A percentile compares a stretch with the other conserved stretches of the same genome.
These are phyloP conservation scores for Corchorus olitorius DNA, from an alignment of 345 rosid genomes.

Conservation along the genomic window DNA sequence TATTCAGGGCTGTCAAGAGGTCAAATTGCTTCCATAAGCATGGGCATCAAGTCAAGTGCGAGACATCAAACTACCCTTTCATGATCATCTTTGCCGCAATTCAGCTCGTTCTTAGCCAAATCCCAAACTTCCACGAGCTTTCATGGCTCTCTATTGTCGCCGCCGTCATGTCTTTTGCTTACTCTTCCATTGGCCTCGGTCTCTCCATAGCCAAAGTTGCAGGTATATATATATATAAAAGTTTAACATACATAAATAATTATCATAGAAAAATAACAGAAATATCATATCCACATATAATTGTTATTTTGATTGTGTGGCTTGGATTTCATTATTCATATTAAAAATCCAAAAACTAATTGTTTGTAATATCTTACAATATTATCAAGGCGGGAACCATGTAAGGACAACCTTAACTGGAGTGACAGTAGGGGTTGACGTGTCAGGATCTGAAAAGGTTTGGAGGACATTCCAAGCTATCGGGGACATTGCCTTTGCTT, in stretches of 20 bases:
- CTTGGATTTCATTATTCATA: neutral
- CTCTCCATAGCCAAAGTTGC: conserved; percentile 68
- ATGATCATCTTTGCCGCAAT: conserved; percentile 71
- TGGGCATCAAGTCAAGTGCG: conserved; percentile 62
- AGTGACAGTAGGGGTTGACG: conserved; percentile 58
- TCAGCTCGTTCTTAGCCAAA: conserved; percentile 78
- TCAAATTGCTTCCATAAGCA: conserved; percentile 76
- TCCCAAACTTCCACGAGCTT: conserved; percentile 82
- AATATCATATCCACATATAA: neutral
- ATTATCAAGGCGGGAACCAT: conserved; percentile 29
- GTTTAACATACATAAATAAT: neutral
- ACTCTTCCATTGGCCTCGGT: conserved; percentile 72
- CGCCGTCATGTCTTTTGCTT: conserved; percentile 85
- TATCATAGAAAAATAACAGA: neutral
- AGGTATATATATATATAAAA: conserved; percentile 32
- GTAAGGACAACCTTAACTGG: conserved; percentile 60
- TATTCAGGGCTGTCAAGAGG: conserved; percentile 68
- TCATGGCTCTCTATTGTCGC: conserved; percentile 88
- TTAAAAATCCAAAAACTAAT: neutral
- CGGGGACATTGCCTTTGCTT: conserved; percentile 89
- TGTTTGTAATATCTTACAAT: neutral
- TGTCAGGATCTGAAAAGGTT: conserved; percentile 69
- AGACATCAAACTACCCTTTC: conserved; percentile 56
- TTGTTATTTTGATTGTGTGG: neutral
- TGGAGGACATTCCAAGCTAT: conserved; percentile 79